phyloP scores from a whole-genome alignment of 441 rosid genomes.

The Pelargonium fulgidum region DNA sequence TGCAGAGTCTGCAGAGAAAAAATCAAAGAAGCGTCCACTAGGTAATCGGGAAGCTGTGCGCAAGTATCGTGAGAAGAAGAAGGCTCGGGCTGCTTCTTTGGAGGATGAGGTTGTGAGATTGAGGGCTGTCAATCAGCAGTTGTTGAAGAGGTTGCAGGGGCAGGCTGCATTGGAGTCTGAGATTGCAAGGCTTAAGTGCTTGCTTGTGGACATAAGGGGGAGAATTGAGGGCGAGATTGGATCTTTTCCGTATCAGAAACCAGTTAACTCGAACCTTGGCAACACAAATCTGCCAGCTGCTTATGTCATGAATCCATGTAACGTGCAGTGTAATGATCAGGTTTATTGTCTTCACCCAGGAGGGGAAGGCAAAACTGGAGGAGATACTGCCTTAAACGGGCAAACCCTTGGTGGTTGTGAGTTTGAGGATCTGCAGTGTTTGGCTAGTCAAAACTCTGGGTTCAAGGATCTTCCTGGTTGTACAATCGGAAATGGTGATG shows the following conservation, averaged over 20 bases:
- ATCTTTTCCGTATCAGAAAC: conserved; percentile 81
- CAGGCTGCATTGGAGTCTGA: conserved; percentile 88
- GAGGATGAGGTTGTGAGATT: conserved; percentile 74
- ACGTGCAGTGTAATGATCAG: conserved; percentile 57
- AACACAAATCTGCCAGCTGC: conserved; percentile 34
- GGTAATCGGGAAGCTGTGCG: conserved; percentile 89
- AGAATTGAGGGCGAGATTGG: conserved; percentile 98
- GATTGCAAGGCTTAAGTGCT: conserved; percentile 82
- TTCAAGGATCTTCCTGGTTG: conserved; percentile 33
- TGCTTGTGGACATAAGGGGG: conserved; percentile 88
- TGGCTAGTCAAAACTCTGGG: conserved; percentile 38
- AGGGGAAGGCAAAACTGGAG: conserved; percentile 42
- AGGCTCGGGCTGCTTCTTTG: conserved; percentile 79
- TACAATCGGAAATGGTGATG: conserved; percentile 27
- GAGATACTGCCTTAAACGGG: conserved; percentile 37
- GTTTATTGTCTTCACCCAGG: conserved; percentile 62
- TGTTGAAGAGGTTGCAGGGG: conserved; percentile 76
- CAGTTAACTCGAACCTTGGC: conserved; percentile 34
- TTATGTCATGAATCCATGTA: conserved; percentile 75
- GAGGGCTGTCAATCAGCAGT: conserved; percentile 68
- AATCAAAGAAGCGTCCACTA: conserved; percentile 54
- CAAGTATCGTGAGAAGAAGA: conserved; percentile 94
- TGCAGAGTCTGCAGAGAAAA: conserved; percentile 57
- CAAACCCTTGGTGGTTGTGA: conserved; percentile 53
- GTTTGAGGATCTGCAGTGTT: conserved; percentile 54